Evolutionary conservation across 169 alveolate genomes (phyloP).

Genomic region (Babesia bigemina): DNA sequence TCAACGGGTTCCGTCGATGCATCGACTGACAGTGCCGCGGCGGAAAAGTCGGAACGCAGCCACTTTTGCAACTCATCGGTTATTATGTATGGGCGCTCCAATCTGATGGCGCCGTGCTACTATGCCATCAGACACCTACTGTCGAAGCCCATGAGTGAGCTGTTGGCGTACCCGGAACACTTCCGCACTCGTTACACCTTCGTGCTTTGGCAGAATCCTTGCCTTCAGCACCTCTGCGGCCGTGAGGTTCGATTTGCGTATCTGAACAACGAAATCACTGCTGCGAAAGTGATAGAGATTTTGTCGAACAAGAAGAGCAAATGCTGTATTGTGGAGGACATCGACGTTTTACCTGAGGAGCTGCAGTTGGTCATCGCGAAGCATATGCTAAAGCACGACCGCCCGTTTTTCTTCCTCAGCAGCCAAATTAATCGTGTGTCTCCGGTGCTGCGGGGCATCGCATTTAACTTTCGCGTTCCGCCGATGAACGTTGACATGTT

Average conservation of each 20-base stretch:
- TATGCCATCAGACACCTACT: conserved; percentile 5
- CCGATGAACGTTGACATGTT: conserved; percentile 20
- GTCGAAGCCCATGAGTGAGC: conserved; percentile 20
- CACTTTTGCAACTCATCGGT: conserved; percentile 22
- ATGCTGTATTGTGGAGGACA: conserved; percentile 47
- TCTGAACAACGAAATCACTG: conserved; percentile 1
- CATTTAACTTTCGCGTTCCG: conserved; percentile 35
- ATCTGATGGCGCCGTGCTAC: conserved; percentile 13
- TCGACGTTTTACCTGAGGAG: conserved; percentile 25
- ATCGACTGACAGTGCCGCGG: not conserved
- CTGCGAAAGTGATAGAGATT: conserved; percentile 26
- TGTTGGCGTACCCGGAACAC: conserved; percentile 29
- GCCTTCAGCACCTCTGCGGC: conserved; percentile 55
- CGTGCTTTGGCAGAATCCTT: conserved; percentile 28
- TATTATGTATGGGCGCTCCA: conserved; percentile 14
- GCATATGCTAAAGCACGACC: conserved; percentile 27
- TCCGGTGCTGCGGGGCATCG: conserved; percentile 10
- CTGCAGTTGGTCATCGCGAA: conserved; percentile 40
- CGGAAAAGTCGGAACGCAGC: not conserved
- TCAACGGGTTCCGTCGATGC: not conserved
- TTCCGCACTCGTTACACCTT: conserved; percentile 8
- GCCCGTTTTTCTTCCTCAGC: conserved; percentile 24
- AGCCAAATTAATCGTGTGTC: not conserved
- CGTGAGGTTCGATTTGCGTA: conserved; percentile 9
- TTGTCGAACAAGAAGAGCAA: conserved; percentile 51